These are phyloP conservation scores for Phytophthora litchii DNA, from an alignment of 352 stramenopile species.

Conservation along the genomic window DNA sequence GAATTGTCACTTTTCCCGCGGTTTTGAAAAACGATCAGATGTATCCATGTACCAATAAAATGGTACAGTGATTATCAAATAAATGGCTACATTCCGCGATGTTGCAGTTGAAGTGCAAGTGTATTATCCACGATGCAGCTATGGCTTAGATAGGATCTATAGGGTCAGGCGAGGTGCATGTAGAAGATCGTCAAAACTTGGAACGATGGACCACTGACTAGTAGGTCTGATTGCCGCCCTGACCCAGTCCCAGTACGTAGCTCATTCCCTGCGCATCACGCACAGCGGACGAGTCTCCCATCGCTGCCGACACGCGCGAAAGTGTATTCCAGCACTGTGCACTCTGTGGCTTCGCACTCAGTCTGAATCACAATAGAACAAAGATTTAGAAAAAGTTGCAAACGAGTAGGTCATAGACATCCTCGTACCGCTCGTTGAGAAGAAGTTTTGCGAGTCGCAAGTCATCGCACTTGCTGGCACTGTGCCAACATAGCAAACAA, in stretches of 20 bases:
- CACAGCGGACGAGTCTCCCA: slow-evolving; percentile 74
- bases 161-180: slow-evolving; percentile 2
- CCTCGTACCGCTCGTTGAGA: slow-evolving; percentile 75
- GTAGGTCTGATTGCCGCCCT: slow-evolving; percentile 79
- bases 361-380: slow-evolving; percentile 28
- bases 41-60: slow-evolving; percentile 19
- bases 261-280: slow-evolving; percentile 89
- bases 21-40: slow-evolving; percentile 13
- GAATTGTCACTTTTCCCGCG: slow-evolving; percentile 28
- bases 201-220: slow-evolving; percentile 30
- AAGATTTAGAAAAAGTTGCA: background rate
- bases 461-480: slow-evolving; percentile 71
- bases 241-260: slow-evolving; percentile 84
- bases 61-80: slow-evolving; percentile 13
- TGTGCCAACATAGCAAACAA: slow-evolving; percentile 19
- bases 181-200: slow-evolving; percentile 20
- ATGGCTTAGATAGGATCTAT: slow-evolving; percentile 15
- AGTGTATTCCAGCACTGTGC: slow-evolving; percentile 84
- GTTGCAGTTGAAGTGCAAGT: slow-evolving; percentile 17
- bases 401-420: background rate
- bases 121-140: slow-evolving; percentile 19
- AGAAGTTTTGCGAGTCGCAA: slow-evolving; percentile 76
- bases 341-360: slow-evolving; percentile 77
- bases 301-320: slow-evolving; percentile 69
- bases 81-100: slow-evolving; percentile 19